Percentiles rank a stretch among this genome's conserved stretches.
Evolutionary conservation across 148 eudicot species (phyloP).

Genomic region (Silene conica): DNA sequence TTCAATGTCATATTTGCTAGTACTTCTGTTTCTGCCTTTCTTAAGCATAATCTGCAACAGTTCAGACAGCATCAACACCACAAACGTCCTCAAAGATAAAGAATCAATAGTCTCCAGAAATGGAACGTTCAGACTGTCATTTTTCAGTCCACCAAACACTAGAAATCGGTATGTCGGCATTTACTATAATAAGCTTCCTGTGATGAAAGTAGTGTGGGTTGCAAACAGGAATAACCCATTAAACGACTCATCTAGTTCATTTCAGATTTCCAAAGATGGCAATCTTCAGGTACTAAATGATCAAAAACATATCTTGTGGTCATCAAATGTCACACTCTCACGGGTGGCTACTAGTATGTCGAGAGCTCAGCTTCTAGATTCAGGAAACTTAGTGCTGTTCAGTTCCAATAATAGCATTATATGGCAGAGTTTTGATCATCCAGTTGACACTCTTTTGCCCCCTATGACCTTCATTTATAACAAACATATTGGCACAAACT

Average conservation of each 20-base stretch:
- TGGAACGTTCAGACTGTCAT: constrained; percentile 35
- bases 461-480: constrained; percentile 26
- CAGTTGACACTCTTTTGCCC: constrained; percentile 34
- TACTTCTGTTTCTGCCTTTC: constrained; percentile 12
- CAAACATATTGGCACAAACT: constrained; percentile 1
- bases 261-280: constrained; percentile 30
- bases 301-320: constrained; percentile 15
- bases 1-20: constrained; percentile 7
- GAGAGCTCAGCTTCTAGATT: constrained; percentile 32
- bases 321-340: constrained; percentile 5
- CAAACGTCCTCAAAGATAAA: constrained; percentile 28
- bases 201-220: constrained; percentile 36
- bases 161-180: constrained; percentile 39
- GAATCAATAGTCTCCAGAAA: constrained; percentile 30
- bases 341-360: neutral
- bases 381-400: constrained; percentile 42
- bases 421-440: constrained; percentile 42
- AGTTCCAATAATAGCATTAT: constrained; percentile 16
- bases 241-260: constrained; percentile 26
- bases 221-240: constrained; percentile 43
- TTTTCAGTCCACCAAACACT: constrained; percentile 37
- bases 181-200: constrained; percentile 36
- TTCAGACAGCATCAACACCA: constrained; percentile 24
- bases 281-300: constrained; percentile 24
- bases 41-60: neutral